Percentiles rank a stretch among this genome's conserved stretches.
Evolutionary conservation across 1,284 basidiomycete genomes (phyloP).

Genomic region (Sutorius eximius): DNA sequence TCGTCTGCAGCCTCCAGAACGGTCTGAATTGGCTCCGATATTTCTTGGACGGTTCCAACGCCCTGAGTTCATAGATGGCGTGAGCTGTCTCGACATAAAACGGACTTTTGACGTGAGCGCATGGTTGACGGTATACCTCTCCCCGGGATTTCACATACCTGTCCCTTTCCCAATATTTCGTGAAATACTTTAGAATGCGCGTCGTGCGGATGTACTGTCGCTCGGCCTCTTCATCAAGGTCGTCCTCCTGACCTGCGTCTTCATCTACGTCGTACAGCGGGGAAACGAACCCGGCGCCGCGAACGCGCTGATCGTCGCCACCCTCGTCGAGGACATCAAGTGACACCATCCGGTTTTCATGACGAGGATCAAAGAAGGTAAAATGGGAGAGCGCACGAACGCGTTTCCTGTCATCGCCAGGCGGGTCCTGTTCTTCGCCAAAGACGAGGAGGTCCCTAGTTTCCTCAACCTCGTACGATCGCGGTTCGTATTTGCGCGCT

Average conservation of each 20-base stretch:
- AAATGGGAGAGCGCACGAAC: conserved; percentile 42
- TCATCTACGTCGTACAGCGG: conserved; percentile 41
- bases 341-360: conserved; percentile 29
- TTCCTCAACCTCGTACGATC: conserved; percentile 35
- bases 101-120: conserved; percentile 40
- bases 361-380: conserved; percentile 39
- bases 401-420: conserved; percentile 32
- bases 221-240: conserved; percentile 27
- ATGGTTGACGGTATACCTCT: not conserved
- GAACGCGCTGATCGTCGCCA: conserved; percentile 18
- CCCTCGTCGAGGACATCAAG: conserved; percentile 32
- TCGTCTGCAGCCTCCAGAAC: conserved; percentile 51
- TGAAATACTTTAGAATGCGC: conserved; percentile 34
- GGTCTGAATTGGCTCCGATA: conserved; percentile 47
- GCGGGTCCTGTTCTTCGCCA: conserved; percentile 34
- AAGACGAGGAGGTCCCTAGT: conserved; percentile 31
- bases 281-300: conserved; percentile 39
- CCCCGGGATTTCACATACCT: conserved; percentile 35
- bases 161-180: conserved; percentile 38
- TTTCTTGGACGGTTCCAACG: conserved; percentile 37
- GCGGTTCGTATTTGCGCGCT: conserved; percentile 29
- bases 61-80: conserved; percentile 59
- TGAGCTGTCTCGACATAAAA: conserved; percentile 59
- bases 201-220: conserved; percentile 38
- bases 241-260: conserved; percentile 46